These are phyloP conservation scores for Biancaea sappan DNA, from an alignment of 306 rosid genomes.

Conservation along the genomic window DNA sequence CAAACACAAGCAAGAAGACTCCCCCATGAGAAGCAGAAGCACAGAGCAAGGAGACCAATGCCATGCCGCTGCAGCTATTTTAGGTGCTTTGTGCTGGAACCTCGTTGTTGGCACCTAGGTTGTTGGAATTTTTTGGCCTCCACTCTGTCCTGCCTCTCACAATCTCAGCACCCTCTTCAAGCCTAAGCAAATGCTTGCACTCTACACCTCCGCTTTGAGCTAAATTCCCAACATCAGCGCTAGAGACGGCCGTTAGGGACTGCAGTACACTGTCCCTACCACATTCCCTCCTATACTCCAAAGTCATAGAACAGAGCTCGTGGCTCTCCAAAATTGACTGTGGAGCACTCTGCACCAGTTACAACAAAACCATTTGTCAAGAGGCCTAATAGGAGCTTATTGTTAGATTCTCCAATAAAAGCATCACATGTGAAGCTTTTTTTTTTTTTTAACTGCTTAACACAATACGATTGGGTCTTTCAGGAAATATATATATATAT, in stretches of 20 bases:
- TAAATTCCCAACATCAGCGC: constrained; percentile 53
- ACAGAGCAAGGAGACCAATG: constrained; percentile 31
- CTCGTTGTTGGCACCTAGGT: constrained; percentile 45
- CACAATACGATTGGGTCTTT: too few species aligned
- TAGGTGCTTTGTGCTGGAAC: constrained; percentile 66
- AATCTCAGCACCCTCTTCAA: constrained; percentile 83
- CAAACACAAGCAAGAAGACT: constrained; percentile 62
- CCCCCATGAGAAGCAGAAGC: constrained; percentile 35
- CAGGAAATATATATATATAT: too few species aligned
- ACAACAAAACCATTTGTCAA: constrained; percentile 18
- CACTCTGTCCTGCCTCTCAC: constrained; percentile 91
- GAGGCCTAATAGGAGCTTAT: neutral
- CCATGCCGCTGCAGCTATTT: constrained; percentile 42
- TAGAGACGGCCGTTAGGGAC: constrained; percentile 73
- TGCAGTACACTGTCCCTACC: constrained; percentile 94
- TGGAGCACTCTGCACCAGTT: constrained; percentile 87
- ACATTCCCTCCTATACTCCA: constrained; percentile 98
- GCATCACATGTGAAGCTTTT: too few species aligned
- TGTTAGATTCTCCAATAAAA: too few species aligned
- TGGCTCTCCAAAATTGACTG: constrained; percentile 89
- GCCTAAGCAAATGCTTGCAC: constrained; percentile 94
- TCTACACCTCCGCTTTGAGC: constrained; percentile 62
- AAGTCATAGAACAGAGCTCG: constrained; percentile 72
- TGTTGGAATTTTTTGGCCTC: constrained; percentile 75
- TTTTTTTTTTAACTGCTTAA: too few species aligned